Conservation (phyloP, 2,329 filamentous ascomycete genomes). For the Ophioceras dolichostomum region DNA sequence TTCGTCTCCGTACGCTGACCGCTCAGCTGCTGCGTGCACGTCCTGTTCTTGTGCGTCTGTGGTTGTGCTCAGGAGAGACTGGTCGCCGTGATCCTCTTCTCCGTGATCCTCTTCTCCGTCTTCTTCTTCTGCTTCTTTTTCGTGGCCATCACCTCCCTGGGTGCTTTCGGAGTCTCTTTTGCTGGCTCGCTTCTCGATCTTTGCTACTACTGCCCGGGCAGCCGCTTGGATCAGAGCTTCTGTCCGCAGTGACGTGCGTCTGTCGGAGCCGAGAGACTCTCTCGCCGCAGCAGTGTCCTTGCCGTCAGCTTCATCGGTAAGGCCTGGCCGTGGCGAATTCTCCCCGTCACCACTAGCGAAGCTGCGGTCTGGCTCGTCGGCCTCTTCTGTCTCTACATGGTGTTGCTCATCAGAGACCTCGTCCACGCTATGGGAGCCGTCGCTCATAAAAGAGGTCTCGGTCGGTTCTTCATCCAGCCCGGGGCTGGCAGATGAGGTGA, state of each 20-base stretch:
- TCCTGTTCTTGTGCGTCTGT: slow-evolving; percentile 5
- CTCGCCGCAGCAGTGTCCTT: slow-evolving; percentile 4
- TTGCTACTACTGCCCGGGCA: slow-evolving; percentile 35
- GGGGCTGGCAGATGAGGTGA: no score
- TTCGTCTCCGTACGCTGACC: no score
- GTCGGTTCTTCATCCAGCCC: no score
- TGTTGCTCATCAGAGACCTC: not conserved
- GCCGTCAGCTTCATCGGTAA: slow-evolving; percentile 5
- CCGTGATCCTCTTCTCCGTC: slow-evolving; percentile 5
- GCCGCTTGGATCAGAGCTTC: slow-evolving; percentile 42
- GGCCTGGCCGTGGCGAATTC: not conserved
- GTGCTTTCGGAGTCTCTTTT: slow-evolving; percentile 5
- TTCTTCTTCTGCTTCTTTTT: slow-evolving; percentile 6
- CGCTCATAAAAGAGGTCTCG: no score
- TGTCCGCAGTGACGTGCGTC: slow-evolving; percentile 29
- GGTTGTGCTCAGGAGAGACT: slow-evolving; percentile 6
- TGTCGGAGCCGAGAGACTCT: slow-evolving; percentile 11
- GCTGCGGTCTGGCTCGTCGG: not conserved
- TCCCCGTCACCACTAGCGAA: slow-evolving; percentile 4
- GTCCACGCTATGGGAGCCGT: no score
- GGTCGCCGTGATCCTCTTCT: slow-evolving; percentile 3
- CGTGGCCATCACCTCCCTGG: not conserved
- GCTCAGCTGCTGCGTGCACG: no score
- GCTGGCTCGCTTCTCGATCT: slow-evolving; percentile 26
- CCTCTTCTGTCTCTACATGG: not conserved